phyloP scores from a whole-genome alignment of 2,329 filamentous ascomycete species.

The Arachnopeziza araneosa region DNA sequence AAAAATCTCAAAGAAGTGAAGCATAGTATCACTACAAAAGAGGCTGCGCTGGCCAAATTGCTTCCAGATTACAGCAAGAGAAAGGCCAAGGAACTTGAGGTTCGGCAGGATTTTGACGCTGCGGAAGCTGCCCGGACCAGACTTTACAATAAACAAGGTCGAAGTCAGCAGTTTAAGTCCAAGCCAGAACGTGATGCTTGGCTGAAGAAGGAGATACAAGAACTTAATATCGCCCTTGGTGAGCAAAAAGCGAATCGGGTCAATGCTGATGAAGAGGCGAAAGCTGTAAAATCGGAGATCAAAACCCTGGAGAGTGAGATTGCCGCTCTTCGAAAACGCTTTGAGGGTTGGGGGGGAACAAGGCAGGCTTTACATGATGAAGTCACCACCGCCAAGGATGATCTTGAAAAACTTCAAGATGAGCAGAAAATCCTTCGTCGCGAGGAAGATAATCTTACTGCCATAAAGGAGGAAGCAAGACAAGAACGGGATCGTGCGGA shows the following conservation, averaged over 20 bases:
- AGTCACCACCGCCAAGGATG: conserved; percentile 71
- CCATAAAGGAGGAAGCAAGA: conserved; percentile 67
- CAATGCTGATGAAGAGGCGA: conserved; percentile 79
- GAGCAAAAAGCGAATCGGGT: conserved; percentile 79
- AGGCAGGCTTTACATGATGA: conserved; percentile 68
- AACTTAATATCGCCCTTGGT: conserved; percentile 69
- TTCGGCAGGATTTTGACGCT: conserved; percentile 67
- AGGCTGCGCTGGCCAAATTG: conserved; percentile 69
- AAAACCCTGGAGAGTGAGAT: conserved; percentile 67
- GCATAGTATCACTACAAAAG: conserved; percentile 67
- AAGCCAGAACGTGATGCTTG: conserved; percentile 85
- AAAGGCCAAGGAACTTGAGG: conserved; percentile 65
- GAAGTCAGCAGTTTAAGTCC: conserved; percentile 79
- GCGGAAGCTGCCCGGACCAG: conserved; percentile 71
- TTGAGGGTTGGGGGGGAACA: conserved; percentile 74
- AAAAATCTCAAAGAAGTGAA: conserved; percentile 67
- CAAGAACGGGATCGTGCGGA: conserved; percentile 76
- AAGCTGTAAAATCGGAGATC: conserved; percentile 65
- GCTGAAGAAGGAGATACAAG: conserved; percentile 73
- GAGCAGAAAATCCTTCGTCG: conserved; percentile 83
- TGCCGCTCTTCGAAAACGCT: conserved; percentile 59
- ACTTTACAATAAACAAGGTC: conserved; percentile 86
- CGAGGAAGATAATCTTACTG: conserved; percentile 81
- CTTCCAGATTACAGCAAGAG: conserved; percentile 70
- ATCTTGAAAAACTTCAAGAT: conserved; percentile 73